These are phyloP conservation scores for Candida michaelii DNA, from an alignment of 805 yeast genomes.

Conservation along the genomic window DNA sequence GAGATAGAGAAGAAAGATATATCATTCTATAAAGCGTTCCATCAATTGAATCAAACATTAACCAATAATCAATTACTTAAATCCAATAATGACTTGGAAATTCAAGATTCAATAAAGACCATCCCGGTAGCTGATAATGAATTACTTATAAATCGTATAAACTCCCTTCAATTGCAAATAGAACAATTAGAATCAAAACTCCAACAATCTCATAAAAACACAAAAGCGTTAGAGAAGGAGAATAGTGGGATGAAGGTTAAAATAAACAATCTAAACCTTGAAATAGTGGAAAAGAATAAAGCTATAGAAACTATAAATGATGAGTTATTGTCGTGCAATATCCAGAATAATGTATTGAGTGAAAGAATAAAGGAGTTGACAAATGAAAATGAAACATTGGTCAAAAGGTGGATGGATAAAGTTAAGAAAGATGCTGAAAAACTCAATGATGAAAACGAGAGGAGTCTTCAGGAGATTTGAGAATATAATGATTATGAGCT, in stretches of 20 bases:
- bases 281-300: slow-evolving; percentile 48
- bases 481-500: no score
- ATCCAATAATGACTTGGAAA: slow-evolving; percentile 8
- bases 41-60: slow-evolving; percentile 21
- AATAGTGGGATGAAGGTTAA: slow-evolving; percentile 19
- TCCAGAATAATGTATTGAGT: slow-evolving; percentile 53
- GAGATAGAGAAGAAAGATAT: slow-evolving; percentile 31
- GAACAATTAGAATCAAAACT: slow-evolving; percentile 23
- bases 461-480: slow-evolving; percentile 4
- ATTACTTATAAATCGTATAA: slow-evolving; percentile 11
- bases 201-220: slow-evolving; percentile 11
- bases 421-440: slow-evolving; percentile 56
- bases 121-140: slow-evolving; percentile 8
- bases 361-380: slow-evolving; percentile 39
- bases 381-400: slow-evolving; percentile 50
- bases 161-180: slow-evolving; percentile 17
- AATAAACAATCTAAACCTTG: slow-evolving; percentile 25
- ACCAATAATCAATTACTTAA: background rate
- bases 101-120: background rate
- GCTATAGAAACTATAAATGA: slow-evolving; percentile 63
- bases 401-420: slow-evolving; percentile 46
- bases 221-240: slow-evolving; percentile 18
- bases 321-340: slow-evolving; percentile 59
- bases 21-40: slow-evolving; percentile 33
- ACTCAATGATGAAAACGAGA: slow-evolving; percentile 49